These are phyloP conservation scores for Talaromyces albobiverticillius DNA, from an alignment of 2,329 filamentous ascomycete species.

Conservation along the genomic window DNA sequence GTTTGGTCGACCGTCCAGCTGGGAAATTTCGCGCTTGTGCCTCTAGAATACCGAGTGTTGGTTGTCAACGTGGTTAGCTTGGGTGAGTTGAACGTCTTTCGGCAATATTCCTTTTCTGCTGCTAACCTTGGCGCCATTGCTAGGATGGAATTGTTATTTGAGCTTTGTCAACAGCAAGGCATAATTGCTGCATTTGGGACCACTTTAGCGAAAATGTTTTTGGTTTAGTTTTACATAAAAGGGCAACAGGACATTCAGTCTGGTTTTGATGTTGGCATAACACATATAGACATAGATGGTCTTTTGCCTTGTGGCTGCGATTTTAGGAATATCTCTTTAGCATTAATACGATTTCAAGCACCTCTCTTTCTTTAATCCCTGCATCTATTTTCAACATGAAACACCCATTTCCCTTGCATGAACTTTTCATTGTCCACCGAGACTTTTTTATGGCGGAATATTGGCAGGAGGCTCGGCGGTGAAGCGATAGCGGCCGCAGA, in stretches of 20 bases:
- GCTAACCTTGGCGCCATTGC: background rate
- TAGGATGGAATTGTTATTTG: constrained; percentile 60
- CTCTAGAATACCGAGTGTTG: constrained; percentile 76
- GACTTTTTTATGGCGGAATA: too few relatives aligned
- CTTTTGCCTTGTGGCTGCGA: too few relatives aligned
- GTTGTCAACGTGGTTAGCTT: constrained; percentile 80
- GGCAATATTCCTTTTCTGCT: too few relatives aligned
- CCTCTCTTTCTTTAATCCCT: too few relatives aligned
- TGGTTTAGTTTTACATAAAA: background rate
- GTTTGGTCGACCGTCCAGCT: constrained; percentile 84
- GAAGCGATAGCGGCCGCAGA: background rate
- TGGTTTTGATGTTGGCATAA: constrained; percentile 12
- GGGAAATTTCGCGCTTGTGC: constrained; percentile 83
- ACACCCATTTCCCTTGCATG: too few relatives aligned
- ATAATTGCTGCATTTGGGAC: constrained; percentile 17
- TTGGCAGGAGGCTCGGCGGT: background rate
- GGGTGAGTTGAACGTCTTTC: constrained; percentile 44
- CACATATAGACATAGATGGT: constrained; percentile 8
- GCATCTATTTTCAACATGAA: too few relatives aligned
- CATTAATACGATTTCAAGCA: too few relatives aligned
- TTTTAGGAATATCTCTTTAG: too few relatives aligned
- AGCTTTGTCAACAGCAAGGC: constrained; percentile 54
- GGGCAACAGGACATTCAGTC: background rate
- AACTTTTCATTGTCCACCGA: too few relatives aligned
- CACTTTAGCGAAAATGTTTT: background rate